Evolutionary conservation across 345 rosid genomes (phyloP).

Genomic region (Microthlaspi erraticum): DNA sequence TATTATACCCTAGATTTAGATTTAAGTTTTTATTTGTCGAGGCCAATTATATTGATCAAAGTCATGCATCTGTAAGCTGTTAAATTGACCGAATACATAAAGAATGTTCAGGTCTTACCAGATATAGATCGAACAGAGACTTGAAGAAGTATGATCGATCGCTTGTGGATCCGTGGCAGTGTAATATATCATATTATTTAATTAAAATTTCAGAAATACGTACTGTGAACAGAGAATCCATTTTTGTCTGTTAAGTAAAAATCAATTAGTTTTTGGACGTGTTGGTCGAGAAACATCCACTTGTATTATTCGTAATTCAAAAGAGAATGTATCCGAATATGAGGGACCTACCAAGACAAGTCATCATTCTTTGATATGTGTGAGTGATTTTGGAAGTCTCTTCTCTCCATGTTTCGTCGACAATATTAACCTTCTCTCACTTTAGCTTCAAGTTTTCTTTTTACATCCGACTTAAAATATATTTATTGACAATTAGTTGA

Average conservation of each 20-base stretch:
- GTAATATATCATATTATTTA: not conserved
- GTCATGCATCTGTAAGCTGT: slow-evolving; percentile 11
- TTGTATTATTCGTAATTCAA: slow-evolving; percentile 35
- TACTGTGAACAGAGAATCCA: slow-evolving; percentile 25
- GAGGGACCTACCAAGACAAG: slow-evolving; percentile 22
- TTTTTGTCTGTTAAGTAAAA: slow-evolving; percentile 21
- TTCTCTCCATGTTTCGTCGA: slow-evolving; percentile 12
- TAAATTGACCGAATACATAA: slow-evolving; percentile 1
- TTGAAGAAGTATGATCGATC: slow-evolving; percentile 20
- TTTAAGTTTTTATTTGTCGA: not conserved
- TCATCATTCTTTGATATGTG: slow-evolving; percentile 32
- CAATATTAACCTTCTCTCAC: not conserved
- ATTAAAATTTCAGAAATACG: not conserved
- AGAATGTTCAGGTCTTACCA: slow-evolving; percentile 9
- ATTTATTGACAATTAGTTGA: too few relatives aligned
- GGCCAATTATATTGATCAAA: not conserved
- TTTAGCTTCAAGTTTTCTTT: slow-evolving; percentile 1
- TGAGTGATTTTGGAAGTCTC: slow-evolving; percentile 23
- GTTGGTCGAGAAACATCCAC: slow-evolving; percentile 39
- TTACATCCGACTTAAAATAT: not conserved
- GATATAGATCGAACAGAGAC: slow-evolving; percentile 17
- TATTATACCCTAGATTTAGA: slow-evolving; percentile 4
- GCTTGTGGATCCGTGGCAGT: slow-evolving; percentile 30
- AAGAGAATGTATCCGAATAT: slow-evolving; percentile 36
- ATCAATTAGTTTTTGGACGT: slow-evolving; percentile 28